Percentiles rank a stretch among this genome's conserved stretches.
phyloP scores from a whole-genome alignment of 768 basidiomycete genomes.

The Boletellus sp. region DNA sequence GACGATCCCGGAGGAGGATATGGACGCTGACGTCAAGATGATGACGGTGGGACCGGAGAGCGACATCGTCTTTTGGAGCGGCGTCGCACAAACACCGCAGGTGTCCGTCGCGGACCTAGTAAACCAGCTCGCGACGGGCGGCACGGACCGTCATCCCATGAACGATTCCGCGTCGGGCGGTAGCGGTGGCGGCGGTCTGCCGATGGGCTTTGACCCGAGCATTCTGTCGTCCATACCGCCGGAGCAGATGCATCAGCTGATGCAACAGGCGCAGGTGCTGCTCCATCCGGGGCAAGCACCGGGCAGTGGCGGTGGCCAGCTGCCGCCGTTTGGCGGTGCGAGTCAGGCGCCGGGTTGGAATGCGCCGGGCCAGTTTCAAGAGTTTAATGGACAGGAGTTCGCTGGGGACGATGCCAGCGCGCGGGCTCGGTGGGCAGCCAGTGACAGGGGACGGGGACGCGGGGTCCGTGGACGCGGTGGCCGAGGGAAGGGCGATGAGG shows the following conservation, averaged over 20 bases:
- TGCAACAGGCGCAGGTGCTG: constrained; percentile 41
- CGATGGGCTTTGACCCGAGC: constrained; percentile 41
- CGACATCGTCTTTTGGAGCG: constrained; percentile 64
- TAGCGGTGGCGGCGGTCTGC: constrained; percentile 31
- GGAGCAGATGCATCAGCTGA: constrained; percentile 62
- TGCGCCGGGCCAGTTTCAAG: constrained; percentile 37
- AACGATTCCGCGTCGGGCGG: constrained; percentile 28
- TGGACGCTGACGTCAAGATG: constrained; percentile 54
- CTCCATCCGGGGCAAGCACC: constrained; percentile 26
- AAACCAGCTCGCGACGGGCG: constrained; percentile 53
- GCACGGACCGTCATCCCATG: constrained; percentile 40
- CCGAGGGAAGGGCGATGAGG: constrained; percentile 51
- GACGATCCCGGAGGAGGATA: constrained; percentile 63
- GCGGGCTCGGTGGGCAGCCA: constrained; percentile 43
- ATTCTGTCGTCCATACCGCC: constrained; percentile 42
- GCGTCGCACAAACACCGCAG: constrained; percentile 23
- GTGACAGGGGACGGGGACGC: constrained; percentile 50
- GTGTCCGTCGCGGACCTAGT: constrained; percentile 69
- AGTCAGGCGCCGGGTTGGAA: constrained; percentile 38
- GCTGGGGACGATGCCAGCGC: constrained; percentile 43
- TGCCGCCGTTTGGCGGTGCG: constrained; percentile 34
- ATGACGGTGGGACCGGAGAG: constrained; percentile 73
- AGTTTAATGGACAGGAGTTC: constrained; percentile 43
- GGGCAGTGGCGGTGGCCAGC: constrained; percentile 30
- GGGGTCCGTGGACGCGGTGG: constrained; percentile 58